These are phyloP conservation scores for Coemansia javaensis DNA, from an alignment of 192 early-diverging fungal genomes.

Conservation along the genomic window DNA sequence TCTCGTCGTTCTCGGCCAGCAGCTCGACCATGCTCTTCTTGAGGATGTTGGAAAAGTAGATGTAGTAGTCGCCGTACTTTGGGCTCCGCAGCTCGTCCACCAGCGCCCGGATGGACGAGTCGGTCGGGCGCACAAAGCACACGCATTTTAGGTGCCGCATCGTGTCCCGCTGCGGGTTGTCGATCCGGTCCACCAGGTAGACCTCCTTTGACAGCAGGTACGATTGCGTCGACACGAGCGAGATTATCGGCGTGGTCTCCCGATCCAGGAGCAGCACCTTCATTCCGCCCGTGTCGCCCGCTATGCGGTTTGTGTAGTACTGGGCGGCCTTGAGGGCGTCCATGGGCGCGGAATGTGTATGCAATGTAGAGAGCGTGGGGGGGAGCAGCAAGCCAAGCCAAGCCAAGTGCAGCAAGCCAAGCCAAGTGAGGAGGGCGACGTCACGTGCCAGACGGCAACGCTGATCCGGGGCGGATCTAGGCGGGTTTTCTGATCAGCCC, in stretches of 20 bases:
- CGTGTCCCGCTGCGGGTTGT: conserved; percentile 76
- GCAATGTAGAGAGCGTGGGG: no score
- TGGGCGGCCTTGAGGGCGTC: conserved; percentile 76
- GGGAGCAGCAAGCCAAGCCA: no score
- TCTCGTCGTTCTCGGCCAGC: conserved; percentile 92
- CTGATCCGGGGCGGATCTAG: background rate
- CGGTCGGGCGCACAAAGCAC: conserved; percentile 83
- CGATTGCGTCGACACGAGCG: conserved; percentile 90
- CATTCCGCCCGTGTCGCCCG: conserved; percentile 88
- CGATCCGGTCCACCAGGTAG: conserved; percentile 90
- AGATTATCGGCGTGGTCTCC: conserved; percentile 95
- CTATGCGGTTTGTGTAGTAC: conserved; percentile 90
- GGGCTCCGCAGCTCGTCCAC: conserved; percentile 89
- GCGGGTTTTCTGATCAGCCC: background rate
- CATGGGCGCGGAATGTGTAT: conserved; percentile 51
- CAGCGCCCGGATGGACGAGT: conserved; percentile 77
- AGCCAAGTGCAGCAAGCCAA: no score
- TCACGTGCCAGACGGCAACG: no score
- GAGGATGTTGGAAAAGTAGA: conserved; percentile 94
- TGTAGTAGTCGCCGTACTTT: conserved; percentile 92
- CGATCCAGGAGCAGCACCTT: conserved; percentile 92
- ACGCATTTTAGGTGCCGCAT: conserved; percentile 96
- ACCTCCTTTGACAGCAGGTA: conserved; percentile 86
- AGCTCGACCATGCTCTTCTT: conserved; percentile 87
- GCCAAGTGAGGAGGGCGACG: no score